These are phyloP conservation scores for Botryotinia calthae DNA, from an alignment of 2,329 filamentous ascomycete species.

Conservation along the genomic window DNA sequence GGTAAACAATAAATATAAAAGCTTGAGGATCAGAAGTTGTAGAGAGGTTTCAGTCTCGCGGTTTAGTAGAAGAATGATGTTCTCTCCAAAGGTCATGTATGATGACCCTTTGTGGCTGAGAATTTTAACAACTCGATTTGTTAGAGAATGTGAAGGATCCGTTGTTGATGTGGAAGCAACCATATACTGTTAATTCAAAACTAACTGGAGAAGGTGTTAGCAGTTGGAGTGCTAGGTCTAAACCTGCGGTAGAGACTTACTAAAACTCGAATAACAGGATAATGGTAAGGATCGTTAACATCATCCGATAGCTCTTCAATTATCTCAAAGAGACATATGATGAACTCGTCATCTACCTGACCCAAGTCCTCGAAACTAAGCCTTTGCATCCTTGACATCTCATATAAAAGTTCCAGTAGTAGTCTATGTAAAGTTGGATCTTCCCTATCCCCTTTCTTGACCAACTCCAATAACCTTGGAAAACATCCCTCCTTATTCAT, in stretches of 20 bases:
- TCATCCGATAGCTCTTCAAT: conserved; percentile 88
- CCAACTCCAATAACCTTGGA: conserved; percentile 75
- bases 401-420: conserved; percentile 86
- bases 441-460: conserved; percentile 61
- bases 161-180: conserved; percentile 56
- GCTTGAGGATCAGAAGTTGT: conserved; percentile 93
- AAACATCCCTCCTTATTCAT: conserved; percentile 89
- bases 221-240: neutral
- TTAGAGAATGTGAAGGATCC: conserved; percentile 54
- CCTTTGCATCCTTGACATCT: conserved; percentile 91
- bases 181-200: conserved; percentile 98
- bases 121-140: conserved; percentile 91
- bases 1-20: conserved; percentile 92
- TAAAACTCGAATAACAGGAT: conserved; percentile 87
- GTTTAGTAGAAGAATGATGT: conserved; percentile 92
- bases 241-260: conserved; percentile 50
- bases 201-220: conserved; percentile 59
- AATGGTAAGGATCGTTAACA: conserved; percentile 89
- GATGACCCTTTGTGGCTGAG: conserved; percentile 75
- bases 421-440: conserved; percentile 74
- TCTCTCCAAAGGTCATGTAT: conserved; percentile 96
- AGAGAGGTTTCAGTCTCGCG: conserved; percentile 91
- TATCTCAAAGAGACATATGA: conserved; percentile 78
- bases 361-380: conserved; percentile 72
- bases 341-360: conserved; percentile 76